Evolutionary conservation across 2,329 filamentous ascomycete genomes (phyloP).

Genomic region (Phyllosticta paracitricarpa): DNA sequence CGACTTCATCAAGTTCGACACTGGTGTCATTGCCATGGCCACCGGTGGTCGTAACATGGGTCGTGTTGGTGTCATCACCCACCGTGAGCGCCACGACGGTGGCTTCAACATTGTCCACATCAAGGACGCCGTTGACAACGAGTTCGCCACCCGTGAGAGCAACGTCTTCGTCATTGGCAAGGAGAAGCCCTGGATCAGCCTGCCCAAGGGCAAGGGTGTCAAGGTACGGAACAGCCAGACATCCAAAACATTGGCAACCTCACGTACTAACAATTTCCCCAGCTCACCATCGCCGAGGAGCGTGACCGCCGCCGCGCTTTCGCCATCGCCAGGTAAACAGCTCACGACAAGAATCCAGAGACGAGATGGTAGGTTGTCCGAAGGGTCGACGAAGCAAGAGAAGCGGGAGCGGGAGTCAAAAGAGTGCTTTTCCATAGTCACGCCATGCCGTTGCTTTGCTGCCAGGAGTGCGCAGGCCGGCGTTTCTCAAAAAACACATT

Average conservation of each 20-base stretch:
- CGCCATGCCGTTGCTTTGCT: background rate
- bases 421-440: background rate
- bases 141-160: conserved; percentile 96
- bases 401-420: background rate
- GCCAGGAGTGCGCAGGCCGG: background rate
- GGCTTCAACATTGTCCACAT: conserved; percentile 99
- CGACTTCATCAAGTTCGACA: conserved; percentile 98
- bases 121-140: conserved; percentile 99
- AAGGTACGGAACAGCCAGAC: conserved; percentile 48
- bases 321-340: conserved; percentile 37
- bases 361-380: background rate
- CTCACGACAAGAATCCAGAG: background rate
- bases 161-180: conserved; percentile 99
- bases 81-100: conserved; percentile 99
- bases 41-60: conserved; percentile 99
- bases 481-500: background rate
- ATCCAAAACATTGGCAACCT: background rate
- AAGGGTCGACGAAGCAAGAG: background rate
- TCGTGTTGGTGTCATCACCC: conserved; percentile 99
- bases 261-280: background rate
- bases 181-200: conserved; percentile 98
- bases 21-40: conserved; percentile 94
- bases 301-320: conserved; percentile 87
- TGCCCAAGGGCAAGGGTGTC: conserved; percentile 99
- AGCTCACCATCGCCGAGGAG: conserved; percentile 97